Conservation (phyloP, 2,329 filamentous ascomycete genomes). For the Sporothrix luriei region DNA sequence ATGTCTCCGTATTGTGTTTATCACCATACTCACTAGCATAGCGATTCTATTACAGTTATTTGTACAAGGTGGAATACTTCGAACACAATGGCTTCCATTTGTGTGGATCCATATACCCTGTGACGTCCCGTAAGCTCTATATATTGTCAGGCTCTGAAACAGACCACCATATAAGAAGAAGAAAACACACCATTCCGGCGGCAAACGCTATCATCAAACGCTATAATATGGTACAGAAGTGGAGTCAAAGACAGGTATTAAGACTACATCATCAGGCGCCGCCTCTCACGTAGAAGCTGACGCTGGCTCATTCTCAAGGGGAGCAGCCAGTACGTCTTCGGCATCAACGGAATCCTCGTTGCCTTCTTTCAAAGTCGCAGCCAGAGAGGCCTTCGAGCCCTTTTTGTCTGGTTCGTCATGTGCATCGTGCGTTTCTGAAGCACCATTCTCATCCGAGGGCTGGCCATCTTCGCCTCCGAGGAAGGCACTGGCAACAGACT, state of each 20-base stretch:
- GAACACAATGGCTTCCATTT: not conserved
- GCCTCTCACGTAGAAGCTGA: not conserved
- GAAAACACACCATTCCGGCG: not conserved
- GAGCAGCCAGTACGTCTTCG: not conserved
- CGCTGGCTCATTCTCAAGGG: not conserved
- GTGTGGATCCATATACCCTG: not conserved
- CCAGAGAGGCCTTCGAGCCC: not conserved
- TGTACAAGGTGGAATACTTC: not conserved
- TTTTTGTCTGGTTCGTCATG: not conserved
- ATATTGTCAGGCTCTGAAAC: not conserved
- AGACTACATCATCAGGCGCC: too few relatives aligned
- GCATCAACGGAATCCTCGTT: not conserved
- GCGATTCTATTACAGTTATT: not conserved
- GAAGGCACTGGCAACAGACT: slow-evolving; percentile 30
- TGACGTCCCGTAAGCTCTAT: not conserved
- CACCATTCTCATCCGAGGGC: not conserved
- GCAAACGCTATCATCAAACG: slow-evolving; percentile 11
- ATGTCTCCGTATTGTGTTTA: not conserved
- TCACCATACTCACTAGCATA: slow-evolving; percentile 3
- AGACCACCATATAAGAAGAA: not conserved
- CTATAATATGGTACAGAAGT: slow-evolving; percentile 7
- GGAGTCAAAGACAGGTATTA: too few relatives aligned
- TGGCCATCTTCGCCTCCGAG: slow-evolving; percentile 10
- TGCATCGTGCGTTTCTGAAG: not conserved
- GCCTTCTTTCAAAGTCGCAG: not conserved